These are phyloP conservation scores for Cryptococcus depauperatus DNA, from an alignment of 1,284 basidiomycete genomes.

Conservation along the genomic window DNA sequence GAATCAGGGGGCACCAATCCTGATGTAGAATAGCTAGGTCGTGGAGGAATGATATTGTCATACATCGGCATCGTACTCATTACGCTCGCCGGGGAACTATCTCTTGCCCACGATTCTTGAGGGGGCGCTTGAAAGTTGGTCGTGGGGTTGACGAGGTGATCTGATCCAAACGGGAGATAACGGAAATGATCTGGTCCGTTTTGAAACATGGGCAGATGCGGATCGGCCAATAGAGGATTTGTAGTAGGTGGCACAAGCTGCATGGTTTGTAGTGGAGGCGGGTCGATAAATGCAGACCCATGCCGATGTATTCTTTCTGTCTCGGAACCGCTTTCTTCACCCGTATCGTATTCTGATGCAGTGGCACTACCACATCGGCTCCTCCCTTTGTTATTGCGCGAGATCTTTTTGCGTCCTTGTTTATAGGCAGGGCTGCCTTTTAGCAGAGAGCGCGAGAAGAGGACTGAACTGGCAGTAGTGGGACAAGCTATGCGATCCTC, in stretches of 20 bases:
- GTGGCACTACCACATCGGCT: conserved; percentile 9
- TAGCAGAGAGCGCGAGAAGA: conserved; percentile 52
- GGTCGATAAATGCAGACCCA: background rate
- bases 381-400: conserved; percentile 11
- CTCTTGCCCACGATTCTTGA: no score
- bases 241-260: background rate
- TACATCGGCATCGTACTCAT: no score
- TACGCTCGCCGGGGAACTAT: no score
- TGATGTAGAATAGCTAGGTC: no score
- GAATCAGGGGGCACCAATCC: no score
- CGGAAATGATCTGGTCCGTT: background rate
- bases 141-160: no score
- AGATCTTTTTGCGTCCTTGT: conserved; percentile 67
- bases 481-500: background rate
- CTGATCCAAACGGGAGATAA: background rate
- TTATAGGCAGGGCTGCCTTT: conserved; percentile 78
- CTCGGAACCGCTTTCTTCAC: conserved; percentile 16
- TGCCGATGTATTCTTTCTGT: conserved; percentile 7
- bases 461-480: conserved; percentile 10
- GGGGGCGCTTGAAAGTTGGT: no score
- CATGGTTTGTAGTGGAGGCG: background rate
- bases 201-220: background rate
- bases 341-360: conserved; percentile 10
- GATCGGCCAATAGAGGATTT: background rate
- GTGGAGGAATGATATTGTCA: no score